These are phyloP conservation scores for Quercus gilva DNA, from an alignment of 306 rosid genomes.

Conservation along the genomic window DNA sequence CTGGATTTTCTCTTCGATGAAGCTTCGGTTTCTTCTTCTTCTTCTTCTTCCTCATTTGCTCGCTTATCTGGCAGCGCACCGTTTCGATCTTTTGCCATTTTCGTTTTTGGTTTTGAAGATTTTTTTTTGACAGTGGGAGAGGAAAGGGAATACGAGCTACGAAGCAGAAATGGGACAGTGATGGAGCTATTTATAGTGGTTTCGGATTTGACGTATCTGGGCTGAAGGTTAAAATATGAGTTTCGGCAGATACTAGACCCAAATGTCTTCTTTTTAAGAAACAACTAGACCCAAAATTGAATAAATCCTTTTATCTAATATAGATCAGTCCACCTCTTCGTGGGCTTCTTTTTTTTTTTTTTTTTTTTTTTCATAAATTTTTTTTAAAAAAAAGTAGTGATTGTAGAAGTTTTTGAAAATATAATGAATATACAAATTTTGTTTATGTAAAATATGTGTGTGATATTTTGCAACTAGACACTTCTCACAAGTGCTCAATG, in stretches of 20 bases:
- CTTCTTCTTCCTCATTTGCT: constrained; percentile 25
- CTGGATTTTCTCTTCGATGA: constrained; percentile 29
- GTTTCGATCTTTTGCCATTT: constrained; percentile 54
- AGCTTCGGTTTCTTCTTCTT: constrained; percentile 28
- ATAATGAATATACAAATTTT: too few species aligned
- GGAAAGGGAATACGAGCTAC: not conserved
- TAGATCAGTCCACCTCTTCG: too few species aligned
- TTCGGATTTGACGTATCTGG: not conserved
- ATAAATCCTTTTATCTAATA: too few species aligned
- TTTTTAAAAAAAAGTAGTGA: too few species aligned
- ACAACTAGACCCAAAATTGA: too few species aligned
- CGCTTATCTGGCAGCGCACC: constrained; percentile 13
- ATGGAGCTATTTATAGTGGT: not conserved
- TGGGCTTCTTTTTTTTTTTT: too few species aligned
- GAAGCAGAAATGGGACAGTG: not conserved
- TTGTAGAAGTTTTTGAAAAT: too few species aligned
- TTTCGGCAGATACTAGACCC: not conserved
- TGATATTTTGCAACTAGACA: too few species aligned
- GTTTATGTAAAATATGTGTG: too few species aligned
- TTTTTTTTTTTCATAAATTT: too few species aligned
- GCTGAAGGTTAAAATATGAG: not conserved
- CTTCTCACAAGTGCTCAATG: too few species aligned
- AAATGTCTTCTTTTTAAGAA: not conserved
- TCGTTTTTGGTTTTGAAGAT: not conserved
- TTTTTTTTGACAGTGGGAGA: constrained; percentile 5